A percentile compares a stretch with the other conserved stretches of the same genome.
phyloP scores from a whole-genome alignment of 1,139 yeast genomes.

The Diutina siamensis region DNA sequence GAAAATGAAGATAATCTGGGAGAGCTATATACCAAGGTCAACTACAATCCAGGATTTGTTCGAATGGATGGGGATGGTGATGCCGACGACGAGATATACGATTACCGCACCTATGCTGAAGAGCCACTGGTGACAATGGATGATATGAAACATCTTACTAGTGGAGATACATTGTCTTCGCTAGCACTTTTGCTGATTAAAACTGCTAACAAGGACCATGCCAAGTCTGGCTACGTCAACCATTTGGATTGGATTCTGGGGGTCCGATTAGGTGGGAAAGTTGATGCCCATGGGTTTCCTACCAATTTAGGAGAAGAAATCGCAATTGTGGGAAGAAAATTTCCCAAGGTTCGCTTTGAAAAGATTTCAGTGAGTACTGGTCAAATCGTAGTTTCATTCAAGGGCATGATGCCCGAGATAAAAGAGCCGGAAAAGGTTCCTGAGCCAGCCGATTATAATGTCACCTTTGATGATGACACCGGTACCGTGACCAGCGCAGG shows the following conservation, averaged over 20 bases:
- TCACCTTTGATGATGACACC: constrained; percentile 7
- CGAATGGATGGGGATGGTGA: neutral
- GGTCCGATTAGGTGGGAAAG: constrained; percentile 54
- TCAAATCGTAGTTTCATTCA: constrained; percentile 56
- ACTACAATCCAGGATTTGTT: constrained; percentile 10
- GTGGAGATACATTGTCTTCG: constrained; percentile 28
- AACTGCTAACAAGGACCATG: constrained; percentile 19
- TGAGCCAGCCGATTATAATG: constrained; percentile 1
- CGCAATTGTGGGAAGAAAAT: constrained; percentile 78
- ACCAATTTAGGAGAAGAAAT: constrained; percentile 85
- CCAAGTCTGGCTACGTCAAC: constrained; percentile 29
- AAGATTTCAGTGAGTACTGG: constrained; percentile 84
- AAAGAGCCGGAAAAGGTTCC: neutral
- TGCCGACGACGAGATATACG: constrained; percentile 9
- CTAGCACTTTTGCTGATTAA: constrained; percentile 24
- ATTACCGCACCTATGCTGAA: constrained; percentile 24
- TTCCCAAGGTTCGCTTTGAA: constrained; percentile 80
- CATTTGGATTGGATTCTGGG: constrained; percentile 94
- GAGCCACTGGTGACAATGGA: constrained; percentile 30
- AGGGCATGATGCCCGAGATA: constrained; percentile 55
- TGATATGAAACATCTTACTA: constrained; percentile 20
- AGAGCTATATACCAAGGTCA: constrained; percentile 44
- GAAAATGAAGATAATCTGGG: constrained; percentile 37
- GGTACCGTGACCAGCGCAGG: constrained; percentile 3
- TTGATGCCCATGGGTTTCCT: constrained; percentile 35